Evolutionary conservation across 305 asterid genomes (phyloP).

Genomic region (Salvia sclarea): DNA sequence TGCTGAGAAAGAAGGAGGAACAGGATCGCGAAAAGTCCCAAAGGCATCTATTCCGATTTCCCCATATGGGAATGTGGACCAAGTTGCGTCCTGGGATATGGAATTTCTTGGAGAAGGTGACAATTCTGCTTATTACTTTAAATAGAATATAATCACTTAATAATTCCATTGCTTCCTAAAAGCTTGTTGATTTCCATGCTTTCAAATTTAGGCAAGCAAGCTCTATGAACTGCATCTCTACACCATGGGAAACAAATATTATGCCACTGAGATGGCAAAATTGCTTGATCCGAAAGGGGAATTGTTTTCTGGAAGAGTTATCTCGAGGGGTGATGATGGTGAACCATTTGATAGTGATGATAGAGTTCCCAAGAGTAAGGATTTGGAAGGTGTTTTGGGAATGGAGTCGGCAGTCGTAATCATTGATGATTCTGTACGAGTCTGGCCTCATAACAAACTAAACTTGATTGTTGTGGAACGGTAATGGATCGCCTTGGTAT

Average conservation of each 20-base stretch:
- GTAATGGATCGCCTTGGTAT: conserved; percentile 41
- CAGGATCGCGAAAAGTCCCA: conserved; percentile 82
- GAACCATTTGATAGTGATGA: conserved; percentile 83
- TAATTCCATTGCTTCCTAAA: conserved; percentile 25
- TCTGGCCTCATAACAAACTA: conserved; percentile 90
- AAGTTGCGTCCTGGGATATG: conserved; percentile 97
- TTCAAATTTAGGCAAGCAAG: conserved; percentile 73
- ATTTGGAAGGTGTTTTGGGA: conserved; percentile 94
- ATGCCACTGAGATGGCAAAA: conserved; percentile 99
- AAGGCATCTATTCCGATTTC: conserved; percentile 84
- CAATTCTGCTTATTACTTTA: background rate
- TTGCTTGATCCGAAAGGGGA: conserved; percentile 96
- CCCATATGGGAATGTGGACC: conserved; percentile 99
- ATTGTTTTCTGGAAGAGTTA: conserved; percentile 90
- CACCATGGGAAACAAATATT: conserved; percentile 96
- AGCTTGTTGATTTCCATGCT: conserved; percentile 26
- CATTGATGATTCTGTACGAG: conserved; percentile 88
- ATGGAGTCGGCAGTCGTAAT: conserved; percentile 91
- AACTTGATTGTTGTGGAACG: conserved; percentile 91
- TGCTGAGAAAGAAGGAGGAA: conserved; percentile 90
- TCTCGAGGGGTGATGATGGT: conserved; percentile 88
- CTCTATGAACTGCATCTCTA: conserved; percentile 86
- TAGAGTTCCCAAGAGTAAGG: conserved; percentile 82
- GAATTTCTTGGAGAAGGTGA: conserved; percentile 95
- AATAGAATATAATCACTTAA: conserved; percentile 22